Conservation (phyloP, 257 asterid species). For the Solanum chilense region DNA sequence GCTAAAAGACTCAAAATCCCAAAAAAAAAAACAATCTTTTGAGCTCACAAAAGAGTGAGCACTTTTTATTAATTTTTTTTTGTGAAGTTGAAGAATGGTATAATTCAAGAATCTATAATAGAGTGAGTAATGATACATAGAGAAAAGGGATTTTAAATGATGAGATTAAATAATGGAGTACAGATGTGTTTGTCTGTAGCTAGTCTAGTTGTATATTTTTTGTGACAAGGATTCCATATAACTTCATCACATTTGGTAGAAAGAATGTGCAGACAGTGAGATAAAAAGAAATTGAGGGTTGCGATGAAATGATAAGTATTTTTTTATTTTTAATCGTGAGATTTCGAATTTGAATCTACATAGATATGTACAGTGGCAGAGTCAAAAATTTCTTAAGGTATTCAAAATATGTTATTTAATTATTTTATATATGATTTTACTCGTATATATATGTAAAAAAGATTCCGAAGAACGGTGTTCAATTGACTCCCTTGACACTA, state of each 20-base stretch:
- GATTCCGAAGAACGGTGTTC: rapidly evolving
- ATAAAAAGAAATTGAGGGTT: too few relatives aligned
- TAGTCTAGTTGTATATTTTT: neutral
- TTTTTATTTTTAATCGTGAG: too few relatives aligned
- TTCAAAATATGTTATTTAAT: too few relatives aligned
- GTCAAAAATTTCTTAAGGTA: too few relatives aligned
- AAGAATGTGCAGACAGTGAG: neutral
- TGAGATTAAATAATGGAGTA: neutral
- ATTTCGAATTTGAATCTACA: too few relatives aligned
- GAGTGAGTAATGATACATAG: neutral
- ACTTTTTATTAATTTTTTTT: neutral
- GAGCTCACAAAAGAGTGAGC: neutral
- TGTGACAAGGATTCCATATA: neutral
- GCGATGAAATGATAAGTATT: too few relatives aligned
- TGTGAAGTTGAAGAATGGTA: neutral
- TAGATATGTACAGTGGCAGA: too few relatives aligned
- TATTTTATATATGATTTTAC: too few relatives aligned
- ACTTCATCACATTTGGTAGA: neutral
- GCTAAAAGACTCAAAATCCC: neutral
- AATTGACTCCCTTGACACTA: too few relatives aligned
- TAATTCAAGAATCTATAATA: neutral
- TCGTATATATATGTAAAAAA: too few relatives aligned
- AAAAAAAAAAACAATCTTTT: neutral
- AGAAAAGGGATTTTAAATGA: neutral
- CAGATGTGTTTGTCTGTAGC: neutral